Evolutionary conservation across 1,284 basidiomycete genomes (phyloP).

Genomic region (Cryptococcus floricola): DNA sequence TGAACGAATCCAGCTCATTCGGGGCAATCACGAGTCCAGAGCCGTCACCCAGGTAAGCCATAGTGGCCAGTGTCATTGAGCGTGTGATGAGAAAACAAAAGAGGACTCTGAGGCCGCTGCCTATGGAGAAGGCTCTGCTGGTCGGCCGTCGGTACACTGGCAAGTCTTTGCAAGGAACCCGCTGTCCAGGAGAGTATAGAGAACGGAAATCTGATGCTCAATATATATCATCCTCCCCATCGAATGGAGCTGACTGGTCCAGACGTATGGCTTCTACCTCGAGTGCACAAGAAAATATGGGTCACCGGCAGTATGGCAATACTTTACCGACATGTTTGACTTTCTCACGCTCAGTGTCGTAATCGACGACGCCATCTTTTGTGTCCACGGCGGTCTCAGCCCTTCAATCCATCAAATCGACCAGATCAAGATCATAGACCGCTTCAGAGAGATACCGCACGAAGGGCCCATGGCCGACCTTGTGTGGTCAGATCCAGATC

Average conservation of each 20-base stretch:
- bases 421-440: constrained; percentile 98
- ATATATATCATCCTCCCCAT: too few species aligned
- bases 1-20: constrained; percentile 91
- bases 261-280: constrained; percentile 99
- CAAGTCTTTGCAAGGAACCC: constrained; percentile 24
- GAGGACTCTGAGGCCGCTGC: constrained; percentile 41
- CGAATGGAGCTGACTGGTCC: constrained; percentile 8
- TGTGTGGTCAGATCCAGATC: constrained; percentile 99
- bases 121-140: constrained; percentile 23
- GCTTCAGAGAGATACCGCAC: constrained; percentile 98
- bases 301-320: constrained; percentile 93
- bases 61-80: constrained; percentile 1
- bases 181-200: constrained; percentile 18
- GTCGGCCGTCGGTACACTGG: constrained; percentile 26
- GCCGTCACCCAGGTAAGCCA: constrained; percentile 88
- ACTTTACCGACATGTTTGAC: constrained; percentile 99
- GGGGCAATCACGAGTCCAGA: constrained; percentile 96
- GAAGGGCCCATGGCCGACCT: constrained; percentile 99
- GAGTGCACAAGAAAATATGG: constrained; percentile 99
- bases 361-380: constrained; percentile 98
- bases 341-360: constrained; percentile 96
- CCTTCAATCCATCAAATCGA: constrained; percentile 99
- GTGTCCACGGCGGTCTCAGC: constrained; percentile 96
- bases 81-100: constrained; percentile 40
- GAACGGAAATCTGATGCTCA: constrained; percentile 48